Evolutionary conservation across 2,329 filamentous ascomycete genomes (phyloP), one percentile per base, ranked within the genome.

Genomic region (Malbranchea zuffiana): DNA sequence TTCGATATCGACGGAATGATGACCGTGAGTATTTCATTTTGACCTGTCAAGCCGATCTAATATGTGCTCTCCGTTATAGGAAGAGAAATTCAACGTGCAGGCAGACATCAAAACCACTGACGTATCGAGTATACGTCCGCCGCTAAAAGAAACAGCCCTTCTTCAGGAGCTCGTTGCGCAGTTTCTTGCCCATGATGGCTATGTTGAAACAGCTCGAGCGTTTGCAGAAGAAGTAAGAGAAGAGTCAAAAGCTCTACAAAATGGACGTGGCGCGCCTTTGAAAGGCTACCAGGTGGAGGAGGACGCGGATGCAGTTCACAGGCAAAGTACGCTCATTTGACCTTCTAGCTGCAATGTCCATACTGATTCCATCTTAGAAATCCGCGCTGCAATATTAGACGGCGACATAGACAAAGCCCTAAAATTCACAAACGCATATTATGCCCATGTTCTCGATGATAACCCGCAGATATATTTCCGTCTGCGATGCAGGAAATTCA

Each of bases 161-260:
- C 76, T 94, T 24, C 86, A 95, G 54, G 74, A 82, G 48, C 66
- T 96, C 39, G 77, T 88, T 12, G 71, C 86, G 25, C 87, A 95
- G 59, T 96, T 93, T 48, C 66, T 98, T 10, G 82, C 87, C 24
- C 88, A 96, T 49, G 90, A 96, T 51, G 90, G 90, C 41, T 96
- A 95, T 48, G 80, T 95, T 5, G 88, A 95, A 47, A 94, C 88
- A 0, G 87, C 87, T 6, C 75, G 79, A 45, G 85, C 84, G 0
- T 96, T 98, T 66, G 78, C 82, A 3, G 71, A 80, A 48, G 88
- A 96, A 52, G 76, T 93, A 17, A 72, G 75, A 37, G 65, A 72
- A 11, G 83, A 94, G 55, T 80, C 82, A 49, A 66, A 73, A 50
- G 77, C 82, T 6, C 62, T 94, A 39, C 73, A 72, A 44, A 67